phyloP scores from a whole-genome alignment of 352 stramenopile species.

The Phytophthora boehmeriae region DNA sequence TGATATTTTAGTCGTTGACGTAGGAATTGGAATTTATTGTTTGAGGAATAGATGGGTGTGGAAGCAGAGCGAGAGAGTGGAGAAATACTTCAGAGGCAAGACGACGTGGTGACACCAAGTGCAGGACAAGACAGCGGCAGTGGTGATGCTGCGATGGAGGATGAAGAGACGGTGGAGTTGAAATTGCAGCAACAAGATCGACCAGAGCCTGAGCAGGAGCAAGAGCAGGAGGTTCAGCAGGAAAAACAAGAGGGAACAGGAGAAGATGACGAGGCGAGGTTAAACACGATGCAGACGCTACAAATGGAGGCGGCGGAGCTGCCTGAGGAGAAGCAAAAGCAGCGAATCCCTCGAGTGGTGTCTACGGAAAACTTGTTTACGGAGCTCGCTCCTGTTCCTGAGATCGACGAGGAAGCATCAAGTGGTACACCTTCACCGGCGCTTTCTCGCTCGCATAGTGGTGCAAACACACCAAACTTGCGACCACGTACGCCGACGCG shows the following conservation, averaged over 20 bases:
- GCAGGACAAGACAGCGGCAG: conserved; percentile 27
- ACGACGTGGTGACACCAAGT: conserved; percentile 10
- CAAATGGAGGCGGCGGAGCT: conserved; percentile 15
- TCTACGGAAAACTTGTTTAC: conserved; percentile 48
- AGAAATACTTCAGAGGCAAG: conserved; percentile 21
- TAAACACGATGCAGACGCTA: conserved; percentile 23
- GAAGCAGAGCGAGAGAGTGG: conserved; percentile 32
- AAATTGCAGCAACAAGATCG: conserved; percentile 17
- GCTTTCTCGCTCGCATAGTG: conserved; percentile 31
- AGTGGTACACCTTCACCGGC: conserved; percentile 32
- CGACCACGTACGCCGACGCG: conserved; percentile 15
- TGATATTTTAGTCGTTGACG: background rate
- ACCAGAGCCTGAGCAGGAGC: conserved; percentile 39
- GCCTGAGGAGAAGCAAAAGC: conserved; percentile 34
- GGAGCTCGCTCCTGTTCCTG: conserved; percentile 47
- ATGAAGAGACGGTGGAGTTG: conserved; percentile 10
- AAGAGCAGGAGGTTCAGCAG: conserved; percentile 17
- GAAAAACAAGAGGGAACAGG: conserved; percentile 6
- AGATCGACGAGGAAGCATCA: conserved; percentile 56
- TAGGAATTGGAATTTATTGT: conserved; percentile 14
- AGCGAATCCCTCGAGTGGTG: conserved; percentile 14
- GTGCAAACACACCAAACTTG: conserved; percentile 24
- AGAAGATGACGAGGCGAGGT: conserved; percentile 19
- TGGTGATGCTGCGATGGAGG: conserved; percentile 8
- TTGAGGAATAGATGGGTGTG: conserved; percentile 1